Evolutionary conservation across 148 eudicot species (phyloP).

Genomic region (Cornus florida): DNA sequence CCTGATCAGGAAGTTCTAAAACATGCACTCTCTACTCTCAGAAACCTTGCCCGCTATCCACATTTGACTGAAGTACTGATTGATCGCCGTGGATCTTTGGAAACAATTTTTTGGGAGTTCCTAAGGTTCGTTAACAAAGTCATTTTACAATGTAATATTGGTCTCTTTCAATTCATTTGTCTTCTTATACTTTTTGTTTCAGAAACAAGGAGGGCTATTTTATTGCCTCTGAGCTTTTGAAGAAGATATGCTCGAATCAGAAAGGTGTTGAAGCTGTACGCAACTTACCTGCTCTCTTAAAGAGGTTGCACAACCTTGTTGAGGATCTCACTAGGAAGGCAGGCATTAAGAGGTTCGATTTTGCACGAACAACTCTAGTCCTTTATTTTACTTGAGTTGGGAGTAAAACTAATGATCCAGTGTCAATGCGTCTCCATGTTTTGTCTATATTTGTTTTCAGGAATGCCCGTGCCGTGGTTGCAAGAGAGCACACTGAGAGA

Average conservation of each 20-base stretch:
- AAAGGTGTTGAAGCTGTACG: constrained; percentile 47
- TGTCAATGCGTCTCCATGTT: not conserved
- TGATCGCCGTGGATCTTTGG: constrained; percentile 46
- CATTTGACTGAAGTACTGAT: constrained; percentile 61
- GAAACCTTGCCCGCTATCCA: constrained; percentile 75
- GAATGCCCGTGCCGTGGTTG: constrained; percentile 34
- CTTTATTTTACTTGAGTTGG: not conserved
- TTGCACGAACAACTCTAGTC: not conserved
- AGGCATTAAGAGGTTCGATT: constrained; percentile 59
- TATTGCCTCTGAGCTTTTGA: constrained; percentile 72
- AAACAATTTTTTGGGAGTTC: constrained; percentile 62
- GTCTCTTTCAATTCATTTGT: constrained; percentile 4
- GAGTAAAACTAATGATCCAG: not conserved
- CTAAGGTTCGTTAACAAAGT: constrained; percentile 46
- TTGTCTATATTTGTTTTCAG: constrained; percentile 20
- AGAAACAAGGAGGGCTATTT: constrained; percentile 90
- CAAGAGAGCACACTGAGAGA: constrained; percentile 52
- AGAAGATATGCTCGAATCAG: constrained; percentile 53
- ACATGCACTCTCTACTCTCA: constrained; percentile 73
- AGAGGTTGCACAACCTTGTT: constrained; percentile 61
- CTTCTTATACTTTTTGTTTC: constrained; percentile 8
- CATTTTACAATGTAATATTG: not conserved
- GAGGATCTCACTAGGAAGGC: constrained; percentile 74
- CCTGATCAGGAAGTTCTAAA: constrained; percentile 92
- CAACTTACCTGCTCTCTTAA: constrained; percentile 53